phyloP scores from a whole-genome alignment of 1,284 basidiomycete species.

The Omphalotus olearius region DNA sequence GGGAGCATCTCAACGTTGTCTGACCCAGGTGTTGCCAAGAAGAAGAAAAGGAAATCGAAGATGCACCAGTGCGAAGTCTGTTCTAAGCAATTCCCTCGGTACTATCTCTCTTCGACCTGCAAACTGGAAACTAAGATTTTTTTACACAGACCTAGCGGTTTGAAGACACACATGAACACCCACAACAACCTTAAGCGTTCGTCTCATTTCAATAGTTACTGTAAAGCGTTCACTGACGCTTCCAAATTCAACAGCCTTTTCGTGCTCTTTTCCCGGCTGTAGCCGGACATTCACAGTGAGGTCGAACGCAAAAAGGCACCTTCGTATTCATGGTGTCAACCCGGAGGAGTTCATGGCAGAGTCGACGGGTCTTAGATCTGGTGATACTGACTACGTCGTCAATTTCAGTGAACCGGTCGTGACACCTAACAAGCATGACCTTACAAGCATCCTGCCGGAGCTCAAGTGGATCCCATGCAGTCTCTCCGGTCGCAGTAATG shows the following conservation, averaged over 20 bases:
- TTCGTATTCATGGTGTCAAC: conserved; percentile 43
- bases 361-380: not conserved
- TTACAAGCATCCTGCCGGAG: not conserved
- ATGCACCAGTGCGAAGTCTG: conserved; percentile 54
- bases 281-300: conserved; percentile 56
- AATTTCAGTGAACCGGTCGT: conserved; percentile 12
- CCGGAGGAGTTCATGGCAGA: not conserved
- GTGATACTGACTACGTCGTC: conserved; percentile 5
- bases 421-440: not conserved
- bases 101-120: not conserved
- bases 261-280: conserved; percentile 51
- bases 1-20: not conserved
- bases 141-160: conserved; percentile 49
- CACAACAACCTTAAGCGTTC: conserved; percentile 65
- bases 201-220: conserved; percentile 18
- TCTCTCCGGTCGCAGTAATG: conserved; percentile 8
- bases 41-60: conserved; percentile 38
- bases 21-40: not conserved
- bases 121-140: not conserved
- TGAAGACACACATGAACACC: conserved; percentile 69
- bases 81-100: conserved; percentile 53
- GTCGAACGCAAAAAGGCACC: conserved; percentile 62
- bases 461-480: conserved; percentile 14
- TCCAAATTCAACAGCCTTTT: conserved; percentile 38
- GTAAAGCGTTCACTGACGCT: not conserved